These are phyloP conservation scores for Candida ortonii DNA, from an alignment of 805 yeast genomes.

Conservation along the genomic window DNA sequence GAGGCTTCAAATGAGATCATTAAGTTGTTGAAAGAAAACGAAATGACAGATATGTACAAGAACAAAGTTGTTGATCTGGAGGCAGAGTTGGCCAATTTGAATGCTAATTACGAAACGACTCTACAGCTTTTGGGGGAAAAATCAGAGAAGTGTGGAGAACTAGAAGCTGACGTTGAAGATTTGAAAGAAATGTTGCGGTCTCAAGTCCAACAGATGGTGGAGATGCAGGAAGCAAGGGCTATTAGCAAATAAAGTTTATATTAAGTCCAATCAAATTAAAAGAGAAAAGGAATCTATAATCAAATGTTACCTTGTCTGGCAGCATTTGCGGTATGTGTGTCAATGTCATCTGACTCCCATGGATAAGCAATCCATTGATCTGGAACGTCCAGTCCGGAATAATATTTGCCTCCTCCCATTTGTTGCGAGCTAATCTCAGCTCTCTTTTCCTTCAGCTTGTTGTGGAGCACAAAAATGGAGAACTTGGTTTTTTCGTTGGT, in stretches of 20 bases:
- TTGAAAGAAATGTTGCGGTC: slow-evolving; percentile 77
- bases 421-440: slow-evolving; percentile 66
- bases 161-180: slow-evolving; percentile 84
- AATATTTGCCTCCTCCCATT: slow-evolving; percentile 62
- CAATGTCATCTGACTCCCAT: slow-evolving; percentile 85
- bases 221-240: slow-evolving; percentile 42
- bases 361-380: slow-evolving; percentile 89
- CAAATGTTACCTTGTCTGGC: slow-evolving; percentile 60
- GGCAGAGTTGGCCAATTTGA: slow-evolving; percentile 17
- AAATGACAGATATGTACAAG: slow-evolving; percentile 37
- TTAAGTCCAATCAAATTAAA: slow-evolving; percentile 1
- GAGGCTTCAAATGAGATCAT: slow-evolving; percentile 68
- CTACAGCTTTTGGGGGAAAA: slow-evolving; percentile 81
- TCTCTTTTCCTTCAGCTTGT: slow-evolving; percentile 76
- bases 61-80: slow-evolving; percentile 22
- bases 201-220: slow-evolving; percentile 87
- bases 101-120: slow-evolving; percentile 40
- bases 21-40: slow-evolving; percentile 53
- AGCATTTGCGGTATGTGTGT: slow-evolving; percentile 66
- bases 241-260: slow-evolving; percentile 3
- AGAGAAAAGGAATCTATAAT: slow-evolving; percentile 1
- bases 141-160: slow-evolving; percentile 79
- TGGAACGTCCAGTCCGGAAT: slow-evolving; percentile 70
- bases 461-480: slow-evolving; percentile 78
- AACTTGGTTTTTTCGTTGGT: slow-evolving; percentile 60